Base-by-base conservation (phyloP, 2,329 filamentous ascomycete genomes). In the Diplodia sapinea region DNA sequence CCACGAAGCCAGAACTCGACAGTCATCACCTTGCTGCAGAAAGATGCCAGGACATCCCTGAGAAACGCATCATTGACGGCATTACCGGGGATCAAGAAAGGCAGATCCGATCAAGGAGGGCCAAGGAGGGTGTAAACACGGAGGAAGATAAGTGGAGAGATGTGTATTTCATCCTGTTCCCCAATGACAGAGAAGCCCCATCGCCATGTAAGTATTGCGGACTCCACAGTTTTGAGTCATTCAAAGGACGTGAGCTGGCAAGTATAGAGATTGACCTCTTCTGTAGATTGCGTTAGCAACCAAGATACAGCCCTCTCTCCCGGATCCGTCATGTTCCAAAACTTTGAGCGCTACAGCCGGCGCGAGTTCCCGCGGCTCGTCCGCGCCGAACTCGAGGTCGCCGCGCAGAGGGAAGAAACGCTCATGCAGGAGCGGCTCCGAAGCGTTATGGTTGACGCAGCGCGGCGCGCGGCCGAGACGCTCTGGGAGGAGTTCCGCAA, bases 131-230 rank as follows among this genome's bases (percentile, higher is more conserved):
- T 3, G 54, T 57, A 4, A 40, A 17, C 9, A 57, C 33, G n/a
- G 54, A 40, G 20, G 20, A 57, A 20, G 54, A 23, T 7, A 57
- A 43, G 20, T 57, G 54, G 54, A 15, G 12, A 4, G n/a, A 57
- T 12, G 33, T 57, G 12, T 57, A 23, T 40, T 20, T 17, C 33
- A 40, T 57, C 31, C n/a, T 57, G 33, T 57, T 57, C 12, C 54
- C 54, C 23, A 13, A 17, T 4, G 54, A 40, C 17, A 36, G 6
- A 13, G 31, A 31, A 40, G 3, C 31, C 23, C 54, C 54, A 12
- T 40, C 54, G 15, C 31, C 54, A 26, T 57, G 54, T 57, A 26
- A 57, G 54, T 57, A n/a, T 9, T 33, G 6, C 31, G 6, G 8
- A 7, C 8, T 33, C 31, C 31, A 33, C 31, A 33, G 31, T 9